Evolutionary conservation across 352 stramenopile genomes (phyloP), one percentile per base, ranked within the genome.

Genomic region (Pythium aristosporum): DNA sequence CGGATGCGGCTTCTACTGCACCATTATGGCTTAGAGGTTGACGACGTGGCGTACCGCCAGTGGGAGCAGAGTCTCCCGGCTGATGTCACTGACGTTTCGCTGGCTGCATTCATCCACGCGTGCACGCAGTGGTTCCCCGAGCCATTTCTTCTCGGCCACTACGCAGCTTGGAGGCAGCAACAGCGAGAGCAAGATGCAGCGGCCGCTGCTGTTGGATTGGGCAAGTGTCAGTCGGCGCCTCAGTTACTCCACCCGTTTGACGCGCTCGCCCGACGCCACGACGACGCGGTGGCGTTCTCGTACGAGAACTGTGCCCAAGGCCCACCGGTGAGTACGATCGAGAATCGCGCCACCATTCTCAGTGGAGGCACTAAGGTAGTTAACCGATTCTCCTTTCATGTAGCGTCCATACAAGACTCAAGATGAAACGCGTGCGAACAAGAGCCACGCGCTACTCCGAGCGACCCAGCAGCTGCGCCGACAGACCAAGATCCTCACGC

Each of bases 111-210:
- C 60, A 75, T 81, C 25, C 71, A 85, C 47, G 80, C 68, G 2
- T 83, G 81, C 49, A 67, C 57, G 15, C 67, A 76, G 32, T 89
- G 79, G 79, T 88, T 89, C 52, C 69, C 54, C 16, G 77, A 85
- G 55, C 62, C 58, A 11, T 75, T 73, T 30, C 34, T 89, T 21
- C 69, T 88, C 37, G 61, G 82, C 25, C 61, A 69, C 34, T 69
- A 65, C 21, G 37, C 6, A 2, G 15, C 16, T 20, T 69, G 61
- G 67, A 25, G 44, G 9, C 41, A 63, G 41, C 39, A 41, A 6
- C 43, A 57, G n/a, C 20, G 46, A 6, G 9, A 57, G 25, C 20
- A 52, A 15, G 9, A 46, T 46, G 39, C 10, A 6, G 18, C 39
- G 5, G 39, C 18, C 20, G 20, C 20, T 34, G 23, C 20, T 0